Evolutionary conservation across 208 protist genomes (phyloP).

Genomic region (Trypanosomatidae sp.): DNA sequence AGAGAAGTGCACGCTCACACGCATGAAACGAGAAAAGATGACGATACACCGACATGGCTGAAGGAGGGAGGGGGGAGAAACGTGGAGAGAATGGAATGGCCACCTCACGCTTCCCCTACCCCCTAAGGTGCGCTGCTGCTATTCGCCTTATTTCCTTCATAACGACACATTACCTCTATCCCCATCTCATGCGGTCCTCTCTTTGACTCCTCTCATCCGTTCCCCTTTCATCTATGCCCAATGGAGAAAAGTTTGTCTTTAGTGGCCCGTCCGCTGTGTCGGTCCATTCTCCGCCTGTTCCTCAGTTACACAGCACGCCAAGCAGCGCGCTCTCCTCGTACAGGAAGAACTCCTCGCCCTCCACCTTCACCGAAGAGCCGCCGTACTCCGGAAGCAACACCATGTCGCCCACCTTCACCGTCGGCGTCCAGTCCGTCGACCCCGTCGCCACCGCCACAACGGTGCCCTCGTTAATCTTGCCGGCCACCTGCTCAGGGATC

Average conservation of each 20-base stretch:
- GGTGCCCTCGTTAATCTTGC: conserved; percentile 93
- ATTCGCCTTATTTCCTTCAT: neutral
- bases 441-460: conserved; percentile 88
- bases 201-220: neutral
- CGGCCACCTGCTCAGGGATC: conserved; percentile 90
- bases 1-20: neutral
- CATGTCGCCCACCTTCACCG: conserved; percentile 88
- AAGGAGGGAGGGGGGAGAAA: neutral
- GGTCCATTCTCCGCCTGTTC: neutral
- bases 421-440: conserved; percentile 90
- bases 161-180: neutral
- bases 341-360: conserved; percentile 93
- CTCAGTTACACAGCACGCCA: conserved; percentile 77
- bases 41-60: neutral
- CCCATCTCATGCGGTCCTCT: neutral
- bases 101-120: neutral
- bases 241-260: neutral
- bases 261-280: neutral
- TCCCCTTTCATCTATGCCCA: neutral
- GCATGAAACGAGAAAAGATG: neutral
- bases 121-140: neutral
- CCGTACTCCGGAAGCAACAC: conserved; percentile 93
- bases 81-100: neutral
- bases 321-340: conserved; percentile 90
- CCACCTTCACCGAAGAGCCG: conserved; percentile 86